A percentile compares a stretch with the other conserved stretches of the same genome.
Conservation (phyloP, 371 early-diverging fungal species). For the Dinochytrium kinnereticum region DNA sequence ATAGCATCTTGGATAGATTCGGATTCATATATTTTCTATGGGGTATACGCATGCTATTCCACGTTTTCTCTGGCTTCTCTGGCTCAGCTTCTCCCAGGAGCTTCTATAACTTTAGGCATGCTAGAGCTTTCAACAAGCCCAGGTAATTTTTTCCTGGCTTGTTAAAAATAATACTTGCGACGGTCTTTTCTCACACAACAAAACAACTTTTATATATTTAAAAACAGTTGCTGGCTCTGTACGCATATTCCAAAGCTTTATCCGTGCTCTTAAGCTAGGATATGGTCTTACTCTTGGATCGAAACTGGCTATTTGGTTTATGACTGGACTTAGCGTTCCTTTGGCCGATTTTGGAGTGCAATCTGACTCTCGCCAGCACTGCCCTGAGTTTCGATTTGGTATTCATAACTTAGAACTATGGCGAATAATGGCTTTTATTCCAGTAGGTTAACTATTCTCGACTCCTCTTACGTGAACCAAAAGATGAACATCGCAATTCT, state of each 20-base stretch:
- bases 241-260: conserved; percentile 29
- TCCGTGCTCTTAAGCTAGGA: conserved; percentile 26
- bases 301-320: conserved; percentile 17
- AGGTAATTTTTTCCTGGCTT: neutral
- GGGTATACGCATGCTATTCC: conserved; percentile 13
- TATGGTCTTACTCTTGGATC: conserved; percentile 28
- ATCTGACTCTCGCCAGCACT: neutral
- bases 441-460: neutral
- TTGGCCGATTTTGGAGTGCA: conserved; percentile 14
- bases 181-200: no score
- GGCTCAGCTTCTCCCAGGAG: conserved; percentile 25
- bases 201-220: neutral
- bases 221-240: conserved; percentile 30
- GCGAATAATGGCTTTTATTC: neutral
- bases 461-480: neutral
- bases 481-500: conserved; percentile 12
- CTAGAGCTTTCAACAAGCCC: conserved; percentile 25
- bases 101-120: conserved; percentile 29
- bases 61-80: neutral
- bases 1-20: neutral
- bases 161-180: no score
- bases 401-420: neutral
- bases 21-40: neutral
- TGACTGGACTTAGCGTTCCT: neutral
- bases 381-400: neutral